These are phyloP conservation scores for Encephalitozoon cuniculi DNA, from an alignment of 371 early-diverging fungal genomes.

Conservation along the genomic window DNA sequence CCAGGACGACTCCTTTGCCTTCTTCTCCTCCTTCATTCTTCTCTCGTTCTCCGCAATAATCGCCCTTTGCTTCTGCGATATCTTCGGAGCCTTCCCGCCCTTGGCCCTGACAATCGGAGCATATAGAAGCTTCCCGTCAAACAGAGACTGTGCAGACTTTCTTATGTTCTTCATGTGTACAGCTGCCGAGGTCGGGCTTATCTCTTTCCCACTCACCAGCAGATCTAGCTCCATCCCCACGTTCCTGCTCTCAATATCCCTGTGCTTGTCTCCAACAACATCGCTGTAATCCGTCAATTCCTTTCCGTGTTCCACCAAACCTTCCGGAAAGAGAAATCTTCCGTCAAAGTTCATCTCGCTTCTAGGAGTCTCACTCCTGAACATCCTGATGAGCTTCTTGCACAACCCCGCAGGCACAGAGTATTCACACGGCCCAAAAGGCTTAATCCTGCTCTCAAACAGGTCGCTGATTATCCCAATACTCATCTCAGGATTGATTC, in stretches of 20 bases:
- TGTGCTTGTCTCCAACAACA: background rate
- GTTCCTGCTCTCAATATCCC: background rate
- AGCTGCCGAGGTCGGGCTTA: background rate
- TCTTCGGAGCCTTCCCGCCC: conserved; percentile 37
- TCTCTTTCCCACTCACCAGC: background rate
- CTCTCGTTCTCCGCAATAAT: conserved; percentile 58
- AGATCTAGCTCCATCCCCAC: conserved; percentile 1
- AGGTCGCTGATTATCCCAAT: background rate
- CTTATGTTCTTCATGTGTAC: conserved; percentile 41
- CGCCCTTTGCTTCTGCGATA: conserved; percentile 52
- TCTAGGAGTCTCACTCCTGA: background rate
- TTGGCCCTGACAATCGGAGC: conserved; percentile 6
- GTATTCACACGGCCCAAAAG: background rate
- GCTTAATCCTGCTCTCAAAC: background rate
- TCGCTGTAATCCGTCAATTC: background rate
- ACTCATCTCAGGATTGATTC: background rate
- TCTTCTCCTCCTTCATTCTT: conserved; percentile 48
- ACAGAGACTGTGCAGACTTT: conserved; percentile 47
- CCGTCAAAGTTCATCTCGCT: conserved; percentile 18
- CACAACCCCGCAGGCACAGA: background rate
- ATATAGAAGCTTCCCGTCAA: conserved; percentile 44
- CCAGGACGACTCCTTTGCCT: conserved; percentile 51
- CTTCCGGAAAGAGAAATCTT: background rate
- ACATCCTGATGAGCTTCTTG: background rate
- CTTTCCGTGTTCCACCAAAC: background rate